Evolutionary conservation across 805 yeast genomes (phyloP).

Genomic region (Lipomyces mesembrius): DNA sequence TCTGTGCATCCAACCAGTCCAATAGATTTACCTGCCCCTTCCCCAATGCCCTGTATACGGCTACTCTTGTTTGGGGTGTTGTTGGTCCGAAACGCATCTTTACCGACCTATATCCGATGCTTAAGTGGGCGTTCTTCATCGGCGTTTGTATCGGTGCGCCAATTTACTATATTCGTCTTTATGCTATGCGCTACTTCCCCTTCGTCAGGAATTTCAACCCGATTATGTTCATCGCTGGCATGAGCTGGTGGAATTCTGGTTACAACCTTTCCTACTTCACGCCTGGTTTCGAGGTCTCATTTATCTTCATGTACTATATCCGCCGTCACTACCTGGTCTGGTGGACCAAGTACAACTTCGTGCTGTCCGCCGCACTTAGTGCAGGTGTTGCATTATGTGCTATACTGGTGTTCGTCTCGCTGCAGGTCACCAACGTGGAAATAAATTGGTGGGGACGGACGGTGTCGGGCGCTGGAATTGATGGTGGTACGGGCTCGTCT

Average conservation of each 20-base stretch:
- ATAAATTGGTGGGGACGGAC: constrained; percentile 68
- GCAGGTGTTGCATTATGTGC: constrained; percentile 70
- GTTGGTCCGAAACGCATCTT: constrained; percentile 62
- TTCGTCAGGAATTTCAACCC: constrained; percentile 30
- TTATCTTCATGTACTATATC: constrained; percentile 52
- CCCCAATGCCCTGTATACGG: constrained; percentile 52
- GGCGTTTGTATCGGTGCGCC: constrained; percentile 35
- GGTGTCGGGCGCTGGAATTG: constrained; percentile 41
- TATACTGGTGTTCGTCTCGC: constrained; percentile 60
- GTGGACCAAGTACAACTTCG: constrained; percentile 60
- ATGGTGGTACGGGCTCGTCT: constrained; percentile 30
- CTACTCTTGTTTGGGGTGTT: constrained; percentile 61
- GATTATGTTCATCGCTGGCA: constrained; percentile 29
- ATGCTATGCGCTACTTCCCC: constrained; percentile 8
- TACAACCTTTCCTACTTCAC: constrained; percentile 33
- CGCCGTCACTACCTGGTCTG: constrained; percentile 56
- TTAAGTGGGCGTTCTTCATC: constrained; percentile 36
- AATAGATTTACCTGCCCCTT: constrained; percentile 52
- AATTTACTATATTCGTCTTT: constrained; percentile 21
- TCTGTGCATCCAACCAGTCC: constrained; percentile 48
- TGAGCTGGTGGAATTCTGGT: constrained; percentile 29
- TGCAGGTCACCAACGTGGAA: constrained; percentile 51
- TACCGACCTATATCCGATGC: constrained; percentile 29
- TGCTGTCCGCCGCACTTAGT: constrained; percentile 60
- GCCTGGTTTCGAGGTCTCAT: constrained; percentile 32